phyloP scores from a whole-genome alignment of 768 basidiomycete genomes.

The Amanita muscaria region DNA sequence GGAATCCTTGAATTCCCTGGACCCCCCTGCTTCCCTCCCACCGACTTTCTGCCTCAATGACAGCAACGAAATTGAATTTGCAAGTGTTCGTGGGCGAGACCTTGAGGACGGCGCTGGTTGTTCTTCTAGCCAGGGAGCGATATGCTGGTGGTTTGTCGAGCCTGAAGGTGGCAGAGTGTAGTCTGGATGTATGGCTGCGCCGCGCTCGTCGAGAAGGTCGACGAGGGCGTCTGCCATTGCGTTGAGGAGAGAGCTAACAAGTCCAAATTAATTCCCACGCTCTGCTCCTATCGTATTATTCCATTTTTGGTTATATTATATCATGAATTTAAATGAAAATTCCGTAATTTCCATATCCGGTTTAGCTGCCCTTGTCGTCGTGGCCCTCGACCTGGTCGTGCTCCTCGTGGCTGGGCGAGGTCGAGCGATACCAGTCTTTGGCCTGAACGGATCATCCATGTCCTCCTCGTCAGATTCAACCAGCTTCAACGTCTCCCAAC shows the following conservation, averaged over 20 bases:
- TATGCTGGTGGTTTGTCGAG: constrained; percentile 4
- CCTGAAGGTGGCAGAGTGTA: constrained; percentile 9
- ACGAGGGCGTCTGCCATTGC: constrained; percentile 11
- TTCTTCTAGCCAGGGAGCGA: constrained; percentile 15
- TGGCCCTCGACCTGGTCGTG: too few species aligned
- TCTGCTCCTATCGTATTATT: too few species aligned
- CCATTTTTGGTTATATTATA: too few species aligned
- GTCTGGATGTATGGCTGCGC: constrained; percentile 15
- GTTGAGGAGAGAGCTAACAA: background rate
- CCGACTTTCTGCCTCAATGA: too few species aligned
- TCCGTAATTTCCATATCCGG: too few species aligned
- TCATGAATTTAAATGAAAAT: too few species aligned
- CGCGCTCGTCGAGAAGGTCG: constrained; percentile 18
- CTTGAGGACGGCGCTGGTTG: background rate
- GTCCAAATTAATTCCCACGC: too few species aligned
- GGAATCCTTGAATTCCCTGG: too few species aligned
- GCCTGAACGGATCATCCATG: constrained; percentile 2
- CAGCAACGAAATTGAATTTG: background rate
- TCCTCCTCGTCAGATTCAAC: background rate
- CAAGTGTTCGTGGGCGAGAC: constrained; percentile 7
- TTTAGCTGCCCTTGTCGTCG: background rate
- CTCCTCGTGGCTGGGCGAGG: too few species aligned
- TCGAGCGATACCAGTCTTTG: too few species aligned
- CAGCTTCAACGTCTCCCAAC: constrained; percentile 21
- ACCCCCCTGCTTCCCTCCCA: too few species aligned